phyloP scores from a whole-genome alignment of 306 rosid genomes.

The Glycine latifolia region DNA sequence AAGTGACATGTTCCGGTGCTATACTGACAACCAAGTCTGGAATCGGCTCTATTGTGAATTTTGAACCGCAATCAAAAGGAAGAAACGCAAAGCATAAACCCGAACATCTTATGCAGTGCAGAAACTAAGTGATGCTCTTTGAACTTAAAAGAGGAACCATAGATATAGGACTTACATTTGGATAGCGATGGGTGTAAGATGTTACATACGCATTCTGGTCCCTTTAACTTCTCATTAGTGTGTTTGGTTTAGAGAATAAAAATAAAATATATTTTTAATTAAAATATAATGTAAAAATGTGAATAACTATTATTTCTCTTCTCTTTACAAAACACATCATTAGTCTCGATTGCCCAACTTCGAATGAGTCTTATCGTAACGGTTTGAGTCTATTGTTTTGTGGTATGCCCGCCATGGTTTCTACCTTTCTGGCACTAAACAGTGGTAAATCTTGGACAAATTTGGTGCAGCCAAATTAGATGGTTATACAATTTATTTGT shows the following conservation, averaged over 20 bases:
- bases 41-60: background rate
- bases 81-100: background rate
- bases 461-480: background rate
- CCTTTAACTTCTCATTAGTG: too few species aligned
- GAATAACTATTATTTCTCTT: too few species aligned
- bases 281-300: too few species aligned
- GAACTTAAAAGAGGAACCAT: background rate
- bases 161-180: background rate
- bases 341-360: background rate
- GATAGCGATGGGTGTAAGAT: background rate
- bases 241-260: too few species aligned
- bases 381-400: background rate
- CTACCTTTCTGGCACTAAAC: background rate
- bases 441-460: background rate
- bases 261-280: too few species aligned
- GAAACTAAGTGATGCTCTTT: background rate
- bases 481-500: background rate
- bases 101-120: too few species aligned
- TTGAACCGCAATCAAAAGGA: background rate
- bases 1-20: background rate
- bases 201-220: background rate
- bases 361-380: background rate
- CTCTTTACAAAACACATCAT: too few species aligned
- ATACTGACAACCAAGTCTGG: background rate
- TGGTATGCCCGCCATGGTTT: too few species aligned